These are phyloP conservation scores for Solanum hybrid DNA, from an alignment of 305 asterid genomes.

Conservation along the genomic window DNA sequence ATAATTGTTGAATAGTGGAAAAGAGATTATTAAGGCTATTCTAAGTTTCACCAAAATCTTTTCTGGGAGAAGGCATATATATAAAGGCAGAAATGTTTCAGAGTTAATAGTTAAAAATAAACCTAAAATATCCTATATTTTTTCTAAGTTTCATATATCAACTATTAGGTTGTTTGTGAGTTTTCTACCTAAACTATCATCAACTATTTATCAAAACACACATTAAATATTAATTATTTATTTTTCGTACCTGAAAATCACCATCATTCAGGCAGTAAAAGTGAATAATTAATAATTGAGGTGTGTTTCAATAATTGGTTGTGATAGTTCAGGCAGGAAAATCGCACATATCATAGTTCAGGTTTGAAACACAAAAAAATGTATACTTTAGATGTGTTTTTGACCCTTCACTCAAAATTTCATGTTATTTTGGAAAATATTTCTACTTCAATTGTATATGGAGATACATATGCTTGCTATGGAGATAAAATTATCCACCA, in stretches of 20 bases:
- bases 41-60: neutral
- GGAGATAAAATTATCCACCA: neutral
- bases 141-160: too few species aligned
- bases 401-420: neutral
- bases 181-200: too few species aligned
- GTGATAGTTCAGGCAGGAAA: neutral
- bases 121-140: too few species aligned
- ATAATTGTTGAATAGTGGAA: neutral
- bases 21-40: neutral
- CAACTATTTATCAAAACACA: neutral
- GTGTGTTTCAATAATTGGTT: neutral
- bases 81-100: too few species aligned
- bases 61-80: neutral
- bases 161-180: neutral
- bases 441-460: neutral
- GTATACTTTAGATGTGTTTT: too few species aligned
- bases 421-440: neutral
- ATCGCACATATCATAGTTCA: too few species aligned
- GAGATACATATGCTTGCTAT: too few species aligned
- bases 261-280: too few species aligned
- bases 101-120: neutral
- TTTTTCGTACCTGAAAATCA: too few species aligned
- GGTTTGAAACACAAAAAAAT: neutral
- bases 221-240: too few species aligned
- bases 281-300: neutral